Evolutionary conservation across 208 protist species (phyloP).

Genomic region (Herpetomonas tarakana): DNA sequence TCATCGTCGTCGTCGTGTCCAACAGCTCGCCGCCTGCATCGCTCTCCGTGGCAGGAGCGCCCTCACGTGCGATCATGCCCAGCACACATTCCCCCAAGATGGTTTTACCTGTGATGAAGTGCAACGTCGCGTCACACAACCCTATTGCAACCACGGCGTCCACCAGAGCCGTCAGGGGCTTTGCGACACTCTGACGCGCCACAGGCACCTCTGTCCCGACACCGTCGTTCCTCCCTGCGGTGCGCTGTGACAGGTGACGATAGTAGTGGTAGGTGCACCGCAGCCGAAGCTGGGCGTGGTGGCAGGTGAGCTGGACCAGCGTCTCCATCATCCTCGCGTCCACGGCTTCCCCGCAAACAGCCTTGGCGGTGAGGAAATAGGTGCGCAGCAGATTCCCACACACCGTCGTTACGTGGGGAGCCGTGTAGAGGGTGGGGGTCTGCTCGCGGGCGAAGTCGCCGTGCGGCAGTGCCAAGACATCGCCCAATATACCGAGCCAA

Average conservation of each 20-base stretch:
- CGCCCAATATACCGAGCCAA: conserved; percentile 36
- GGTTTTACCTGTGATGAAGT: conserved; percentile 59
- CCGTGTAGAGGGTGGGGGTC: conserved; percentile 1
- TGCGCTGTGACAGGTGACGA: no score
- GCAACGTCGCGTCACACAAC: conserved; percentile 73
- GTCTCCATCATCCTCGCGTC: conserved; percentile 74
- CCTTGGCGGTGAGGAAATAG: conserved; percentile 75
- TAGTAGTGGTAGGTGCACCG: conserved; percentile 6
- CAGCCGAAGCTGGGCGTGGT: conserved; percentile 54
- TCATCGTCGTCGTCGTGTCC: no score
- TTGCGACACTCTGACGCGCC: background rate
- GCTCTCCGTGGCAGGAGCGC: background rate
- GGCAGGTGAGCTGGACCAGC: conserved; percentile 62
- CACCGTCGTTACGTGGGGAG: conserved; percentile 40
- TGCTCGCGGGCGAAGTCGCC: conserved; percentile 1
- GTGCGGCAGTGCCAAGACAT: conserved; percentile 14
- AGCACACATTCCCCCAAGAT: conserved; percentile 58
- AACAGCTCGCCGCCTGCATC: background rate
- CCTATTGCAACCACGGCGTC: conserved; percentile 76
- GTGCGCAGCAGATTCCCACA: conserved; percentile 52
- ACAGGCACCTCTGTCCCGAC: background rate
- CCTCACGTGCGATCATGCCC: conserved; percentile 27
- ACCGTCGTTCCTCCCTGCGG: no score
- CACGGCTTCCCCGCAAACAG: conserved; percentile 30
- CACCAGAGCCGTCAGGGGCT: conserved; percentile 44